Evolutionary conservation across 768 basidiomycete genomes (phyloP).

Genomic region (Galerina marginata): DNA sequence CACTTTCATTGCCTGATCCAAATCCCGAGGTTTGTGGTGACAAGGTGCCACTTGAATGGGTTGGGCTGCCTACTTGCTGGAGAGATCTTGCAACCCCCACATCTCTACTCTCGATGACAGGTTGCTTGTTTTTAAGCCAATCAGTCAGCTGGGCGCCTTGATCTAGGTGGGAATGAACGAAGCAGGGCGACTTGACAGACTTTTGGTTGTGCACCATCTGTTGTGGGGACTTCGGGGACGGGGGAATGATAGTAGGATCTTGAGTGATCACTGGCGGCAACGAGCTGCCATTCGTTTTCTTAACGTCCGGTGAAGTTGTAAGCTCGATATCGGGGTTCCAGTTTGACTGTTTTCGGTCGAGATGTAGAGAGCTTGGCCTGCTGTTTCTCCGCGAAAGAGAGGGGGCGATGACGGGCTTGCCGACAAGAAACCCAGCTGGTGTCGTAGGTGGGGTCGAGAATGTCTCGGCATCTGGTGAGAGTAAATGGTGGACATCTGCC

Average conservation of each 20-base stretch:
- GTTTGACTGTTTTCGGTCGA: slow-evolving; percentile 42
- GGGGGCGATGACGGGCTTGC: slow-evolving; percentile 32
- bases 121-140: slow-evolving; percentile 62
- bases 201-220: slow-evolving; percentile 32
- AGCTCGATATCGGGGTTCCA: slow-evolving; percentile 50
- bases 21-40: slow-evolving; percentile 17
- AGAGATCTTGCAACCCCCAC: slow-evolving; percentile 59
- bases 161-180: slow-evolving; percentile 92
- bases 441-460: slow-evolving; percentile 51
- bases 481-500: slow-evolving; percentile 22
- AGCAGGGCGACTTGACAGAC: slow-evolving; percentile 77
- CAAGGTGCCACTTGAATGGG: slow-evolving; percentile 17
- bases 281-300: slow-evolving; percentile 18
- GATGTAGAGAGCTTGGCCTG: slow-evolving; percentile 50
- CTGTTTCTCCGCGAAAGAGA: slow-evolving; percentile 48
- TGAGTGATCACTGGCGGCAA: slow-evolving; percentile 12
- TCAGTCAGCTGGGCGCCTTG: slow-evolving; percentile 78
- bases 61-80: slow-evolving; percentile 32
- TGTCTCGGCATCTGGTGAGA: slow-evolving; percentile 41
- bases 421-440: slow-evolving; percentile 30
- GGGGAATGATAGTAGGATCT: slow-evolving; percentile 24
- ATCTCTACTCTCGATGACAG: slow-evolving; percentile 40
- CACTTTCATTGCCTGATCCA: slow-evolving; percentile 33
- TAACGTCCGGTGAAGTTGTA: slow-evolving; percentile 35
- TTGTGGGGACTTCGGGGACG: slow-evolving; percentile 17